Conservation (phyloP, 2,329 filamentous ascomycete genomes). For the Helotiales sp. region DNA sequence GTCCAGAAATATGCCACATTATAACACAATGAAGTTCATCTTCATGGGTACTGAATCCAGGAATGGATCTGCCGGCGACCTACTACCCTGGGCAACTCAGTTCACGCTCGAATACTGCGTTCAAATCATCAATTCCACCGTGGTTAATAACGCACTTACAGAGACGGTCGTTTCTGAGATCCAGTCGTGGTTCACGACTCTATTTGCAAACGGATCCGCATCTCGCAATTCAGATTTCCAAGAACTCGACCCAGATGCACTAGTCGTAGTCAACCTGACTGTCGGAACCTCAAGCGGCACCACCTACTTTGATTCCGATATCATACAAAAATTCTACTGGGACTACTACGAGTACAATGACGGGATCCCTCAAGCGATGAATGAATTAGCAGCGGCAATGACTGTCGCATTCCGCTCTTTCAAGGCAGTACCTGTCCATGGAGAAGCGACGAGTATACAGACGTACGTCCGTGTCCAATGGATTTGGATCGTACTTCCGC, state of each 20-base stretch:
- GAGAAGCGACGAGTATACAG: conserved; percentile 40
- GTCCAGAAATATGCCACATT: conserved; percentile 2
- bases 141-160: not conserved
- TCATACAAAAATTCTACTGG: conserved; percentile 49
- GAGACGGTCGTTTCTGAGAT: not conserved
- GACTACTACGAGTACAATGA: conserved; percentile 47
- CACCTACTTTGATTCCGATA: conserved; percentile 39
- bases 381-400: conserved; percentile 45
- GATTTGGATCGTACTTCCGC: conserved; percentile 44
- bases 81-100: conserved; percentile 13
- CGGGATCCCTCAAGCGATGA: conserved; percentile 45
- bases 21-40: conserved; percentile 10
- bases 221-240: conserved; percentile 11
- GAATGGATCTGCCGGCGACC: not conserved
- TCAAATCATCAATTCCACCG: conserved; percentile 2
- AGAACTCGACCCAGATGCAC: not conserved
- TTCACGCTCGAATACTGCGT: conserved; percentile 17
- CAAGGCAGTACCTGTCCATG: conserved; percentile 40
- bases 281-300: conserved; percentile 14
- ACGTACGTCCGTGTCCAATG: conserved; percentile 46
- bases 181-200: conserved; percentile 13
- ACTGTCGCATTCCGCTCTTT: conserved; percentile 45
- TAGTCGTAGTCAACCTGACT: conserved; percentile 14
- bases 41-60: conserved; percentile 14
- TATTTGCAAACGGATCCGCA: conserved; percentile 11